Conservation (phyloP, 2,329 filamentous ascomycete species). For the Colletotrichum plurivorum region DNA sequence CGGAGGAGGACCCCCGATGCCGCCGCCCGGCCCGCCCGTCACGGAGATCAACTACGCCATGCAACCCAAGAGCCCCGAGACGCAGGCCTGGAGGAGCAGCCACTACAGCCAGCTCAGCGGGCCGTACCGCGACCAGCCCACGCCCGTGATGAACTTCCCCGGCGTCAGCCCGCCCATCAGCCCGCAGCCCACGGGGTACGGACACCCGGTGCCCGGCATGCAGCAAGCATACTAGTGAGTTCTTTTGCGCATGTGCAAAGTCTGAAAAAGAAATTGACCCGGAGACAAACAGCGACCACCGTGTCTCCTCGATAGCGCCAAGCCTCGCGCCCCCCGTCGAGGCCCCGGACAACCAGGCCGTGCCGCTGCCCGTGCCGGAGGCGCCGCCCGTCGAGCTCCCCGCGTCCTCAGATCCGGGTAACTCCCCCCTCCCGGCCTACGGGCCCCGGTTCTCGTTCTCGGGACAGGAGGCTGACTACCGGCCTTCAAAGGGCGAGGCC, state of each 20-base stretch:
- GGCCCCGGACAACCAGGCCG: conserved; percentile 27
- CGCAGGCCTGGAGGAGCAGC: conserved; percentile 44
- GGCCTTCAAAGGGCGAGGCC: neutral
- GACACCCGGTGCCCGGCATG: conserved; percentile 13
- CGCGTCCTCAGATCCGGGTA: conserved; percentile 46
- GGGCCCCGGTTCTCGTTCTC: conserved; percentile 50
- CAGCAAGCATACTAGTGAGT: conserved; percentile 48
- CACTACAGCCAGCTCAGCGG: conserved; percentile 43
- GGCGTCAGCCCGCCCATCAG: conserved; percentile 38
- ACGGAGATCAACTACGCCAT: conserved; percentile 29
- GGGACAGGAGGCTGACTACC: conserved; percentile 20
- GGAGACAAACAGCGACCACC: conserved; percentile 6
- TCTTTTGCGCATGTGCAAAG: neutral
- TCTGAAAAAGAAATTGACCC: neutral
- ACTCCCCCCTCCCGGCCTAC: conserved; percentile 54
- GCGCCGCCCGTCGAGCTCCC: conserved; percentile 53
- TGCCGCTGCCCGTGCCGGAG: conserved; percentile 34
- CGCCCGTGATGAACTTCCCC: conserved; percentile 16
- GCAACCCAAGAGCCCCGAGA: conserved; percentile 48
- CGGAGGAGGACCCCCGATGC: neutral
- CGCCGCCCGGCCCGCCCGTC: conserved; percentile 1
- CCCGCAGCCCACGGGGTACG: conserved; percentile 23
- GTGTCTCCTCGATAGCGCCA: conserved; percentile 31
- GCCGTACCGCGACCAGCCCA: conserved; percentile 42
- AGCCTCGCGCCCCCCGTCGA: conserved; percentile 27